These are phyloP conservation scores for Vaccinium myrtillus DNA, from an alignment of 148 eudicot genomes.

Conservation along the genomic window DNA sequence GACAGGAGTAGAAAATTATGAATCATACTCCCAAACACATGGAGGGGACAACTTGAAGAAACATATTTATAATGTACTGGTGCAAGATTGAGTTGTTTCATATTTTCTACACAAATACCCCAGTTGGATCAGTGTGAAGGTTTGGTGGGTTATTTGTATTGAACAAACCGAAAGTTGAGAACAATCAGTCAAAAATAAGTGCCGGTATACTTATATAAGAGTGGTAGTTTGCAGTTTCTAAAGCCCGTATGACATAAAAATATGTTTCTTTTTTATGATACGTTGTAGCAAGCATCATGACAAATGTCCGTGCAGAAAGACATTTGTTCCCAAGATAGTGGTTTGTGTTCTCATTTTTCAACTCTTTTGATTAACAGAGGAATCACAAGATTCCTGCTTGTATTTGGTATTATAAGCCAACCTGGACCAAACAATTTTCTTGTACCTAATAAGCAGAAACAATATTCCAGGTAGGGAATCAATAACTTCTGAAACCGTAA, in stretches of 20 bases:
- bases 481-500: not conserved
- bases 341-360: not conserved
- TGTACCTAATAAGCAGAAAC: not conserved
- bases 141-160: no score
- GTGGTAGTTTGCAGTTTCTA: conserved; percentile 1
- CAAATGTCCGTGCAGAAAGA: not conserved
- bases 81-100: no score
- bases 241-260: not conserved
- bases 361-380: not conserved
- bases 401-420: not conserved
- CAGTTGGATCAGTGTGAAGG: no score
- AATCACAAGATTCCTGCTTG: not conserved
- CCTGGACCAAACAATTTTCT: not conserved
- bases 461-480: not conserved
- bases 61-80: no score
- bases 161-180: not conserved
- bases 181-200: not conserved
- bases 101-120: no score
- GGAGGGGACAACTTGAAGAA: no score
- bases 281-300: not conserved
- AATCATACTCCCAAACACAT: no score
- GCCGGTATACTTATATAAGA: not conserved
- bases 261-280: not conserved
- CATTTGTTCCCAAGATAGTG: not conserved
- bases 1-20: no score